Base-by-base conservation (phyloP, 176 grass and related monocot species). In the Carex scoparia region DNA sequence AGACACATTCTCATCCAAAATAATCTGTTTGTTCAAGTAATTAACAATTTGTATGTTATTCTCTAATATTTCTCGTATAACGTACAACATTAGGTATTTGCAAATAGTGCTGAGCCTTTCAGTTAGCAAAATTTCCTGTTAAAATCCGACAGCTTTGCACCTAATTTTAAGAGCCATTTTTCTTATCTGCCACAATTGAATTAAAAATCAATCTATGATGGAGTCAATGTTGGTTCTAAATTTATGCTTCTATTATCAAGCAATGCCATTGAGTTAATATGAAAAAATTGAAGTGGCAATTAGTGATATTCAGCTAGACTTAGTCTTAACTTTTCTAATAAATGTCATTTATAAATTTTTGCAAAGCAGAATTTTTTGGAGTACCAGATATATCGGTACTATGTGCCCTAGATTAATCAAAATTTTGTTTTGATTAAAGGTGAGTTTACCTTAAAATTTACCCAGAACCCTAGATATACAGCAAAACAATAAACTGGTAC, bases 1-100 rank as follows among this genome's bases (percentile, higher is more conserved):
- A 16, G 16, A 60, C 46, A 12, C 58, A 91, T 81, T 84, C 35
- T 88, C 69, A 77, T 93, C 91, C 64, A 81, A 91, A 88, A 89
- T 79, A 84, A 84, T 91, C 91, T 91, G 85, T 79, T 75, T 33
- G 51, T 57, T 57, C 27, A 3, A 55, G 12, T 78, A 78, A 78
- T 57, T 57, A 78, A 51, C 1, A 12, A 16, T 78, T 57, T 57
- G 12, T 16, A 33, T 56, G 11, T 46, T 71, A 46, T 71, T 19
- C 68, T 32, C 48, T 23, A 57, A 57, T 12, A 78, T 8, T 57
- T 10, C n/a, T 48, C 10, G 1, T 51, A 31, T 35, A 33, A 7
- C 10, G 5, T 8, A 10, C 49, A 55, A 27, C 23, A 77, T 78
- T 55, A 56, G 4, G 31, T 16, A 55, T 32, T 13, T 57, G 12